phyloP scores from a whole-genome alignment of 2,329 filamentous ascomycete genomes.

The Fonsecaea monophora region DNA sequence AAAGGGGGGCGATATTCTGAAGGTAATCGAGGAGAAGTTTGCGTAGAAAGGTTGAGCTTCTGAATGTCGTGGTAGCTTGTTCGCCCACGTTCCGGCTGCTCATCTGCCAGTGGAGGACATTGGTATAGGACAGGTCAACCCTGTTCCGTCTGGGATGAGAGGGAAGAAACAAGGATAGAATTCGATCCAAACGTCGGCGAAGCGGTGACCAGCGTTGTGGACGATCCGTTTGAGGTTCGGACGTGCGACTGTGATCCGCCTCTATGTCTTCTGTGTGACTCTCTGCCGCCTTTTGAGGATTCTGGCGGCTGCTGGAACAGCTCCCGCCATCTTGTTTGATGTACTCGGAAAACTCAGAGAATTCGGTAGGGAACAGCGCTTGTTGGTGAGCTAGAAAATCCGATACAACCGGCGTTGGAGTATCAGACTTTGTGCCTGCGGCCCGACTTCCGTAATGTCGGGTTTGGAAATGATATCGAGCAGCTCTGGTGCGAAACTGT shows the following conservation, averaged over 20 bases:
- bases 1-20: slow-evolving; percentile 44
- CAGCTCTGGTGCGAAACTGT: neutral
- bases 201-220: neutral
- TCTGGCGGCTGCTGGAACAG: neutral
- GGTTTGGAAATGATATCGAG: neutral
- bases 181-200: slow-evolving; percentile 11
- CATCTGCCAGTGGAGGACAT: slow-evolving; percentile 24
- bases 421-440: neutral
- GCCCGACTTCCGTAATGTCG: slow-evolving; percentile 5
- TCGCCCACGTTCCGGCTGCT: slow-evolving; percentile 5
- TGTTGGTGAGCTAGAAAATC: slow-evolving; percentile 11
- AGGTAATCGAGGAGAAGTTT: slow-evolving; percentile 51
- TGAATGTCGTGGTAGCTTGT: slow-evolving; percentile 40
- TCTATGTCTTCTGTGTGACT: neutral
- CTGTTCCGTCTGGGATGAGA: slow-evolving; percentile 23
- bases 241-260: neutral
- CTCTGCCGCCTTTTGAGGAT: neutral
- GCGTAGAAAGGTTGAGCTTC: slow-evolving; percentile 35
- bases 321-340: slow-evolving; percentile 9
- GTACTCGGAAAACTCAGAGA: slow-evolving; percentile 14
- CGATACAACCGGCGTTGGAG: slow-evolving; percentile 1
- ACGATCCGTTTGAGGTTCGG: neutral
- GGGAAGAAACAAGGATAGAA: slow-evolving; percentile 29
- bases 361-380: slow-evolving; percentile 13
- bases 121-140: slow-evolving; percentile 29